phyloP scores from a whole-genome alignment of 1,284 basidiomycete species.

The Cryptococcus sp. region DNA sequence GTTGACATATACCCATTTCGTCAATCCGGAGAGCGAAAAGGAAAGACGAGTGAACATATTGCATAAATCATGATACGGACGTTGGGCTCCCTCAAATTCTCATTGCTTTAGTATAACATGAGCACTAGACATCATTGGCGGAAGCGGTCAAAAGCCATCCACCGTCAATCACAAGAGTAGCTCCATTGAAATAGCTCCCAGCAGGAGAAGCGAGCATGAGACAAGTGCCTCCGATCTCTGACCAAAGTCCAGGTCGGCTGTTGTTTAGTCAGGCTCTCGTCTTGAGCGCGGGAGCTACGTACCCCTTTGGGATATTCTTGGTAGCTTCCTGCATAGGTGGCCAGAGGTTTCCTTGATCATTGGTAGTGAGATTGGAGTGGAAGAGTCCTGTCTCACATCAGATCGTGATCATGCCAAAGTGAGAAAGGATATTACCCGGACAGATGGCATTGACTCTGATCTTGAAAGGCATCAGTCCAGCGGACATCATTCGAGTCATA shows the following conservation, averaged over 20 bases:
- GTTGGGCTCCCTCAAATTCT: too few species aligned
- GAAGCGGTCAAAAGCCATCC: conserved; percentile 23
- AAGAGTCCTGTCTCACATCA: conserved; percentile 17
- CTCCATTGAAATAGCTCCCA: conserved; percentile 23
- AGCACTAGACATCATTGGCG: conserved; percentile 15
- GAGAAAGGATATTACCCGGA: too few species aligned
- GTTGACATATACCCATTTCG: too few species aligned
- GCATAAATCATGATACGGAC: too few species aligned
- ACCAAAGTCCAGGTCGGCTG: conserved; percentile 20
- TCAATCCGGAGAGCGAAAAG: too few species aligned
- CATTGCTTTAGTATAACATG: too few species aligned
- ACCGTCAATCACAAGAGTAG: conserved; percentile 22
- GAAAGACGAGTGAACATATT: too few species aligned
- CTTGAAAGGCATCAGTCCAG: conserved; percentile 25
- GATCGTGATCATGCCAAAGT: too few species aligned
- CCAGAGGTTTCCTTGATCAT: conserved; percentile 8
- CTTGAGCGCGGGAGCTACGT: conserved; percentile 1
- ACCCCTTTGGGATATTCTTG: conserved; percentile 22
- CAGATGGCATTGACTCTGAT: conserved; percentile 28
- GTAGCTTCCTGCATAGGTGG: conserved; percentile 10
- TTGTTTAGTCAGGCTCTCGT: background rate
- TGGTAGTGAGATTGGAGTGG: conserved; percentile 24
- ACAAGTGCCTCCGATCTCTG: conserved; percentile 27
- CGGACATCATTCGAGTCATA: conserved; percentile 26
- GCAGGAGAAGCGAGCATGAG: conserved; percentile 28